Evolutionary conservation across 108 stramenopile genomes (phyloP), one percentile per base, ranked within the genome.

Genomic region (Aurantiochytrium sp.): DNA sequence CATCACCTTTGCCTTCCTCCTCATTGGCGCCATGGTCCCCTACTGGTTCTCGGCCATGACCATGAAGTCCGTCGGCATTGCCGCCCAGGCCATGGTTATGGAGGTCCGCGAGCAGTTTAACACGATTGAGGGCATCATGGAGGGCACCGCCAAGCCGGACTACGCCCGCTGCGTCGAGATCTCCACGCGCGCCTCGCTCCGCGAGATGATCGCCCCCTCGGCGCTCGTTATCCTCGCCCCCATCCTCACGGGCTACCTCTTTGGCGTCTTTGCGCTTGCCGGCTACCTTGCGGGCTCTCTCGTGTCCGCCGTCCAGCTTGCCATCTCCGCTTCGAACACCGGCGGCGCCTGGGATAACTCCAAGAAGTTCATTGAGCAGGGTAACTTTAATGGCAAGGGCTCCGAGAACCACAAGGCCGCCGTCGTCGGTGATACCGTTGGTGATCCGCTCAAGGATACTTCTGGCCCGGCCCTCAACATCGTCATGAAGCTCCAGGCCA

Each of bases 341-440:
- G 98, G 98, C 55, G 98, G 98, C 90, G 98, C 98, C 23, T 99
- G 98, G 98, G 98, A 98, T 90, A 98, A 98, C 90, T 97, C 98
- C 89, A 98, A 98, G 94, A 98, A 98, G 94, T 98, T 96, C 95
- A 97, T 98, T 92, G 98, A 98, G 93, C 95, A 96, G 92, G 94
- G 92, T 58, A 88, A 94, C 87, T 94, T 98, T 72, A 95, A 96
- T 92, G 95, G 95, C 58, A 97, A 98, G 95, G 97, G 97, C 72
- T 95, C 95, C 58, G 96, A 97, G 89, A 95, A 95, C 91, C 96
- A 97, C 93, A 97, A 98, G 95, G 98, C 98, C 87, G 97, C 97
- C 59, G 98, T 98, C 90, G 97, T 98, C 49, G 97, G 97, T 53
- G 98, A 98, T 93, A 98, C 98, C 55, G 97, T 98, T 89, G 98